Evolutionary conservation across 2,329 filamentous ascomycete species (phyloP), one percentile per base, ranked within the genome.

Genomic region (Colletotrichum salicis): DNA sequence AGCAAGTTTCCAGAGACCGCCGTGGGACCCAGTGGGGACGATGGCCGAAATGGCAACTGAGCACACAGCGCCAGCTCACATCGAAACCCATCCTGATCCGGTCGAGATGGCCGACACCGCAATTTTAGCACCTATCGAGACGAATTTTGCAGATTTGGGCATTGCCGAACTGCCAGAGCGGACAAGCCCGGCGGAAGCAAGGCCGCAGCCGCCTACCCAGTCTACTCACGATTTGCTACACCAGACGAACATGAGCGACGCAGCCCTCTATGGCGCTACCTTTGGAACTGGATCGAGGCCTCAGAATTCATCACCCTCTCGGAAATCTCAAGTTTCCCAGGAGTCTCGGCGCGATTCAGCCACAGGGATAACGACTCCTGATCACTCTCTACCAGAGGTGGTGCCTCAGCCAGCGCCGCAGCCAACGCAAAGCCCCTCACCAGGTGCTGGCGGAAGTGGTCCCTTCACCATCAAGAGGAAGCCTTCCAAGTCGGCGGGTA

Each of bases 11-110:
- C 75, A 77, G 8, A 52, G 70, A 4, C 56, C 48, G 15, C 31
- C 70, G 19, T 82, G 79, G 15, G 78, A 85, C 45, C 85, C 86
- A 0, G 80, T 87, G 1, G 85, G 86, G 1, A 52, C 83, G 19
- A 78, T 88, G 27, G 82, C 86, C 3, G 86, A 88, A 76, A 84
- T 88, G 79, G 76, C 84, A 5, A 86, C 84, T 11, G 82, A 84
- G 22, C 76, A 81, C 27, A 86, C 85, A 0, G 81, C 79, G 0
- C 74, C 73, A 8, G 83, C 85, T 7, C 76, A 77, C 1, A 80
- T 84, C 6, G 86, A 88, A 72, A 78, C 76, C 13, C 79, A 86
- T 52, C 86, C 85, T 0, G 77, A 82, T 0, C 83, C 85, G 0
- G 80, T 86, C 4, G 86, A 88, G 75, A 82, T 88, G 73, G 82